Conservation (phyloP, 257 asterid species). For the Plantago major region DNA sequence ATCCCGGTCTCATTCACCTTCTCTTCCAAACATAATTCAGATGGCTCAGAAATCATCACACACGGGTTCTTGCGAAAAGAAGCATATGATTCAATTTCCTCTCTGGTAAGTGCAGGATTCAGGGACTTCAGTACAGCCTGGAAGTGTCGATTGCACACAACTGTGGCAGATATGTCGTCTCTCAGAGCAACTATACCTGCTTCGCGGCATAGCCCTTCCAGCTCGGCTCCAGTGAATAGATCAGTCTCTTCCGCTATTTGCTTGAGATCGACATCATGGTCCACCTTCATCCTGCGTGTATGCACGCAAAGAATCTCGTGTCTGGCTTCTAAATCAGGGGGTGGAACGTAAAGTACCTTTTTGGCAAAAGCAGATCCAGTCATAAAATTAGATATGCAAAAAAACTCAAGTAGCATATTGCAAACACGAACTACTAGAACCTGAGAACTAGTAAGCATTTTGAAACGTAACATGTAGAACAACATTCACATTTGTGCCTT, state of each 20-base stretch:
- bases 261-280: slow-evolving; percentile 51
- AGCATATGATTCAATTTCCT: slow-evolving; percentile 56
- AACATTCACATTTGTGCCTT: no score
- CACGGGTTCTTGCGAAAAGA: slow-evolving; percentile 53
- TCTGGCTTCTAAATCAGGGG: slow-evolving; percentile 79
- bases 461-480: no score
- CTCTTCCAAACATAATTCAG: slow-evolving; percentile 20
- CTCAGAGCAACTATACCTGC: slow-evolving; percentile 86
- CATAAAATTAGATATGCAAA: no score
- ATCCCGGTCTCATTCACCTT: background rate
- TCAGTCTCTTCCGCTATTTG: slow-evolving; percentile 67
- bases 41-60: slow-evolving; percentile 13
- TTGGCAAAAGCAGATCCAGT: background rate
- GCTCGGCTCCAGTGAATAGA: slow-evolving; percentile 85
- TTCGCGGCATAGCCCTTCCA: slow-evolving; percentile 80
- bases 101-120: slow-evolving; percentile 60
- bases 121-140: slow-evolving; percentile 47
- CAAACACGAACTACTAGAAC: no score
- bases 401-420: no score
- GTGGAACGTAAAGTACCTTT: slow-evolving; percentile 89
- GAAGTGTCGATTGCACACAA: slow-evolving; percentile 65
- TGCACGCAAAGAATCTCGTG: slow-evolving; percentile 80
- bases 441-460: no score
- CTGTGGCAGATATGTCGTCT: slow-evolving; percentile 72
- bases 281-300: slow-evolving; percentile 62